Percentiles rank a stretch among this genome's conserved stretches.
Conservation (phyloP, 805 yeast genomes). For the Candida boleticola region DNA sequence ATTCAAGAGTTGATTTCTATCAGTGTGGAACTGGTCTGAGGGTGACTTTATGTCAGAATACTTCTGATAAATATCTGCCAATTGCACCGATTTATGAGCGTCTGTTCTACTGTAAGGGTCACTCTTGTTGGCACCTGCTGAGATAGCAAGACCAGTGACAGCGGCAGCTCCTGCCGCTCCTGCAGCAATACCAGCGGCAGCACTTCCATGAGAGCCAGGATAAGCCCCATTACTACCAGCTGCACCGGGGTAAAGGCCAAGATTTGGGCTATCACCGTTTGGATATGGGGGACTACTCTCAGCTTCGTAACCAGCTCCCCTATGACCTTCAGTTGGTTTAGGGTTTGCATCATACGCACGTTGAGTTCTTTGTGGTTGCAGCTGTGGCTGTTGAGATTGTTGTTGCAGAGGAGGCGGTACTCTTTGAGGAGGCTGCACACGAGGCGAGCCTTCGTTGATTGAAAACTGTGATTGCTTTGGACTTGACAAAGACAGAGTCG, state of each 20-base stretch:
- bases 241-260: background rate
- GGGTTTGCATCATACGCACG: background rate
- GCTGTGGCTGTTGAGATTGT: background rate
- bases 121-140: background rate
- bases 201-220: background rate
- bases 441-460: background rate
- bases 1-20: slow-evolving; percentile 35
- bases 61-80: slow-evolving; percentile 43
- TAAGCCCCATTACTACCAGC: background rate
- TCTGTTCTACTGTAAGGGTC: slow-evolving; percentile 7
- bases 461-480: background rate
- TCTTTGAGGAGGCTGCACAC: background rate
- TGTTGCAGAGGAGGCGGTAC: background rate
- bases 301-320: too few relatives aligned
- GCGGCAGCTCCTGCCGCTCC: slow-evolving; percentile 4
- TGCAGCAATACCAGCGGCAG: background rate
- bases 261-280: background rate
- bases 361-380: background rate
- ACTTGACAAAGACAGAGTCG: background rate
- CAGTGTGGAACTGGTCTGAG: slow-evolving; percentile 34
- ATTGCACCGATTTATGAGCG: slow-evolving; percentile 35
- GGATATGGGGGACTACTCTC: background rate
- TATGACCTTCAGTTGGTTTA: background rate
- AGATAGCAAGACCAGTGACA: slow-evolving; percentile 1
- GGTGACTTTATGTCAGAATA: slow-evolving; percentile 39